Conservation (phyloP, 768 basidiomycete species). For the Xanthoconium purpureum region DNA sequence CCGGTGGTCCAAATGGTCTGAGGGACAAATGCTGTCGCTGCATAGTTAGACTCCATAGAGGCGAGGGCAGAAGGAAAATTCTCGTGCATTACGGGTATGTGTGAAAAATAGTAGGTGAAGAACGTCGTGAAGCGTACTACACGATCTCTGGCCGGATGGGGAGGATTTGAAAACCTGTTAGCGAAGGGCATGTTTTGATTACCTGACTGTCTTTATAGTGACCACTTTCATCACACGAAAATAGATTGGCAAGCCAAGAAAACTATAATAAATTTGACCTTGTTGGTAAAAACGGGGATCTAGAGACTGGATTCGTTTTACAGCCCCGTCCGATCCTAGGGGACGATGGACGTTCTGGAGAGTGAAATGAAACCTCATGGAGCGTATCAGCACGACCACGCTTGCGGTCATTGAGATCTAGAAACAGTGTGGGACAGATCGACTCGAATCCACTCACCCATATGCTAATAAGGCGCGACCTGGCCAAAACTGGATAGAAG, state of each 20-base stretch:
- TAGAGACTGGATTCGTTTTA: background rate
- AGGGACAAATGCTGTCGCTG: background rate
- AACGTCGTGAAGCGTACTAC: background rate
- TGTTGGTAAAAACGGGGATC: background rate
- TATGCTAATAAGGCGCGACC: background rate
- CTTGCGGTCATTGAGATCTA: background rate
- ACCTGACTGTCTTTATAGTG: background rate
- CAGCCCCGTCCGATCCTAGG: background rate
- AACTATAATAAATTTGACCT: background rate
- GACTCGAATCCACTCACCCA: background rate
- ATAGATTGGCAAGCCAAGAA: background rate
- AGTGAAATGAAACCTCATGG: constrained; percentile 3
- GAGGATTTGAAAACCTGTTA: background rate
- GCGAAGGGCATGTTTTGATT: background rate
- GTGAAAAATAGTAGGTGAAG: background rate
- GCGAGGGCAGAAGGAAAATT: background rate
- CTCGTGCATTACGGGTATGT: background rate
- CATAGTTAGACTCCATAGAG: background rate
- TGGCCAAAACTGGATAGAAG: background rate
- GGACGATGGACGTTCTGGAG: background rate
- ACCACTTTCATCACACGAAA: background rate
- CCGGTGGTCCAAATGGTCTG: background rate
- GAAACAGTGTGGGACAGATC: background rate
- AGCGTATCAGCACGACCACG: background rate
- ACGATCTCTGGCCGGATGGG: background rate